phyloP scores from a whole-genome alignment of 2,329 filamentous ascomycete species.

The Alternaria novae-zelandiae region DNA sequence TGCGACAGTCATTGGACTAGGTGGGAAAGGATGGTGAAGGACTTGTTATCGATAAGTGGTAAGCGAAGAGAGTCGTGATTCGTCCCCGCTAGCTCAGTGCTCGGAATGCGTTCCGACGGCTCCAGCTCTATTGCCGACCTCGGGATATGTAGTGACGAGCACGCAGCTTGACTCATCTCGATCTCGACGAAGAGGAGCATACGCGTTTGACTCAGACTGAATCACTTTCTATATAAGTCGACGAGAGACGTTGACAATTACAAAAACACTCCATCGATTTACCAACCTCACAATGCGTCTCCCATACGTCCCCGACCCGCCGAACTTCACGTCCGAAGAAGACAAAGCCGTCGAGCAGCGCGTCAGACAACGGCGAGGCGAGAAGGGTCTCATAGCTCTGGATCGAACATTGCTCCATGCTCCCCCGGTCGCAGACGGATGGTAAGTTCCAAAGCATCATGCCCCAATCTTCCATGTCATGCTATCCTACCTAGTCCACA shows the following conservation, averaged over 20 bases:
- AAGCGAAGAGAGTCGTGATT: slow-evolving; percentile 9
- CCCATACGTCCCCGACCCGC: slow-evolving; percentile 60
- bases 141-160: neutral
- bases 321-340: slow-evolving; percentile 53
- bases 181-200: neutral
- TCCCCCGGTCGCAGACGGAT: slow-evolving; percentile 63
- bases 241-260: neutral
- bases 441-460: slow-evolving; percentile 39
- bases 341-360: slow-evolving; percentile 60
- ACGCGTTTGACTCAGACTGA: neutral
- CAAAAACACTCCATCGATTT: neutral
- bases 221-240: neutral
- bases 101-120: slow-evolving; percentile 19
- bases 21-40: slow-evolving; percentile 5
- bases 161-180: neutral
- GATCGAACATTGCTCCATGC: slow-evolving; percentile 63
- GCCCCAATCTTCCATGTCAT: neutral
- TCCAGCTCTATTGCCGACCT: neutral
- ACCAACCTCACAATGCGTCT: slow-evolving; percentile 56
- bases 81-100: neutral
- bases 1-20: neutral
- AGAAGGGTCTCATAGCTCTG: slow-evolving; percentile 58
- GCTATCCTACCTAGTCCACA: neutral
- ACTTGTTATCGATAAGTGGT: slow-evolving; percentile 15
- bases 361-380: slow-evolving; percentile 59